These are phyloP conservation scores for Tagetes patula DNA, from an alignment of 129 eudicot species.

Conservation along the genomic window DNA sequence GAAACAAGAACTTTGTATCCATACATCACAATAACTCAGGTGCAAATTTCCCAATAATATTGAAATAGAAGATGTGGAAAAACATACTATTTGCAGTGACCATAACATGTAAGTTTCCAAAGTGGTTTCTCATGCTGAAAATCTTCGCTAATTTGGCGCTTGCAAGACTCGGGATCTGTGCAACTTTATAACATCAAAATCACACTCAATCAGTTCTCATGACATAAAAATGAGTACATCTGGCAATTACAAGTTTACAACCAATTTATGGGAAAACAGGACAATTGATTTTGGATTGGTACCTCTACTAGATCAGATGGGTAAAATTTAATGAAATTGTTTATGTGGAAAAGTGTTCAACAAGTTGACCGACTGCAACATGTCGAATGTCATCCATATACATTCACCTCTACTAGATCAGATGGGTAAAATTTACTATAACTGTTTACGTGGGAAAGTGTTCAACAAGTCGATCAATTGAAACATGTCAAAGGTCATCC, in stretches of 20 bases:
- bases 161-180: slow-evolving; percentile 86
- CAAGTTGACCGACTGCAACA: neutral
- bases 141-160: slow-evolving; percentile 63
- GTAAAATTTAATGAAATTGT: neutral
- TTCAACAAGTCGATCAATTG: neutral
- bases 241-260: neutral
- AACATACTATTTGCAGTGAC: slow-evolving; percentile 68
- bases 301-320: neutral
- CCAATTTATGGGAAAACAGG: neutral
- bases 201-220: slow-evolving; percentile 15
- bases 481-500: neutral
- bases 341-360: neutral
- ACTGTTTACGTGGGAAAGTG: neutral
- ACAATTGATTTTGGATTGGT: neutral
- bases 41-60: slow-evolving; percentile 10
- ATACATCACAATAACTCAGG: neutral
- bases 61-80: slow-evolving; percentile 12
- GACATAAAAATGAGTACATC: slow-evolving; percentile 4
- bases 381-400: neutral
- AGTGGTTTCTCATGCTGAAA: slow-evolving; percentile 74
- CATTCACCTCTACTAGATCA: neutral
- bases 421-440: neutral
- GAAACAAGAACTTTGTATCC: neutral
- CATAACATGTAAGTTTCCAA: slow-evolving; percentile 98
- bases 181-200: slow-evolving; percentile 59